A percentile compares a stretch with the other conserved stretches of the same genome.
phyloP scores from a whole-genome alignment of 148 eudicot species.

The Chenopodium suecicum region DNA sequence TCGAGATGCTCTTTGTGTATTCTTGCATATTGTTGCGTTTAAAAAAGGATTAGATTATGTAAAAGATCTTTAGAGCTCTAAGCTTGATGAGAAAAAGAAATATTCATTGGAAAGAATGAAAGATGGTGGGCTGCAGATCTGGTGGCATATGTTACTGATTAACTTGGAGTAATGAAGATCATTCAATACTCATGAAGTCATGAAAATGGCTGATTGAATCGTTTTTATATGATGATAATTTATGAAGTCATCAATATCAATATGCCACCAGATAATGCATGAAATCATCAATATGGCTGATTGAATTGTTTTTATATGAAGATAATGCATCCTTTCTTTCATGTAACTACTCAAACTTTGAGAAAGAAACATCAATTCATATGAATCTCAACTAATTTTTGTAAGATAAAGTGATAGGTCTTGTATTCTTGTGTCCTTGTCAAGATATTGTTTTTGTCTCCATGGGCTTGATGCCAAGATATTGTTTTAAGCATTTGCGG shows the following conservation, averaged over 20 bases:
- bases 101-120: not conserved
- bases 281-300: not conserved
- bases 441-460: not conserved
- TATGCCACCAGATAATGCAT: not conserved
- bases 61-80: not conserved
- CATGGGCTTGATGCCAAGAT: not conserved
- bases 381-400: not conserved
- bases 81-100: not conserved
- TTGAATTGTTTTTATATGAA: not conserved
- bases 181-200: not conserved
- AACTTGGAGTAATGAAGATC: not conserved
- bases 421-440: not conserved
- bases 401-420: not conserved
- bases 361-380: no score
- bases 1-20: not conserved
- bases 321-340: not conserved
- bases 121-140: not conserved
- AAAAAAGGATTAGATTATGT: not conserved
- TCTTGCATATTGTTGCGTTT: not conserved
- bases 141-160: not conserved
- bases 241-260: not conserved
- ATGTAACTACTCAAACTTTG: not conserved
- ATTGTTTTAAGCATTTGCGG: not conserved
- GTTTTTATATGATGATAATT: not conserved
- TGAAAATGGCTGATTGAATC: not conserved